Evolutionary conservation across 2,329 filamentous ascomycete genomes (phyloP).

Genomic region (Talaromyces sp.): DNA sequence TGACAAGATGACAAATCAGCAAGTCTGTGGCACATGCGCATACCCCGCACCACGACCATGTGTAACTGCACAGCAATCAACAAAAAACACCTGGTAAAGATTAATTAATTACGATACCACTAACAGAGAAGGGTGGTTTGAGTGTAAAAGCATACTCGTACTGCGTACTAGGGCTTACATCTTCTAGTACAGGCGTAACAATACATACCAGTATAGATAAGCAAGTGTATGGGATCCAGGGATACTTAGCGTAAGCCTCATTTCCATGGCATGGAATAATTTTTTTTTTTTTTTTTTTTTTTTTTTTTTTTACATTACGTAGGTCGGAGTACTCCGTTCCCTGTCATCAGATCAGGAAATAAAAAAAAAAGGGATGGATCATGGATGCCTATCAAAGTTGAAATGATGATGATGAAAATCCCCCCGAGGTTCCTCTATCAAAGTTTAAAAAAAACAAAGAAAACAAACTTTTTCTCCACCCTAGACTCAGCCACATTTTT

Average conservation of each 20-base stretch:
- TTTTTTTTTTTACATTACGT: too few relatives aligned
- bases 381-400: too few relatives aligned
- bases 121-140: background rate
- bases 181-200: background rate
- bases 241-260: too few relatives aligned
- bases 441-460: background rate
- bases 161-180: background rate
- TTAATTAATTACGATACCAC: background rate
- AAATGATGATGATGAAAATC: background rate
- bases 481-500: background rate
- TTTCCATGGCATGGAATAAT: too few relatives aligned
- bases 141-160: background rate
- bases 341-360: too few relatives aligned
- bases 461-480: background rate
- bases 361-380: too few relatives aligned
- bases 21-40: too few relatives aligned
- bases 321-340: too few relatives aligned
- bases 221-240: background rate
- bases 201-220: background rate
- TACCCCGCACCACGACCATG: too few relatives aligned
- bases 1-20: too few relatives aligned
- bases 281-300: too few relatives aligned
- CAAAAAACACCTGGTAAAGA: background rate
- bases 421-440: background rate
- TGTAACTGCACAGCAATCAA: background rate